These are phyloP conservation scores for Annona squamosa DNA, from an alignment of 164 flowering plant species.

Conservation along the genomic window DNA sequence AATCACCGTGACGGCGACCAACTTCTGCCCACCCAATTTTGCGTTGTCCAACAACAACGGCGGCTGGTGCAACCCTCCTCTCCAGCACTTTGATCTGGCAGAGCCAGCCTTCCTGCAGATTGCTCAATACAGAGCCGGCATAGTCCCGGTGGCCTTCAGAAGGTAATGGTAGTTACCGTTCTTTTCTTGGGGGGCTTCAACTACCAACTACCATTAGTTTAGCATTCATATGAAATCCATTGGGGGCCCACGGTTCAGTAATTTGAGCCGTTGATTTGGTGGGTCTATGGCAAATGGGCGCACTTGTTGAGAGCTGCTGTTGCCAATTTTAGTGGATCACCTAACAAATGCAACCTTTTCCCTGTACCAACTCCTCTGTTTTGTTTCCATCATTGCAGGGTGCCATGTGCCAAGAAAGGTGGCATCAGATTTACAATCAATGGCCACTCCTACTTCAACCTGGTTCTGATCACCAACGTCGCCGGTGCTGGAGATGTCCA, in stretches of 20 bases:
- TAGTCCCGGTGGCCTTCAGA: constrained; percentile 36
- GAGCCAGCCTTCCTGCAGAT: constrained; percentile 43
- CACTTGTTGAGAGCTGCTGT: too few species aligned
- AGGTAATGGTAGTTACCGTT: constrained; percentile 18
- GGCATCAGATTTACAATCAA: constrained; percentile 45
- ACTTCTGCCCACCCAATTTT: constrained; percentile 40
- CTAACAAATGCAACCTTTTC: too few species aligned
- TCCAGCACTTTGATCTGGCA: constrained; percentile 39
- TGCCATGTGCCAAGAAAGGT: constrained; percentile 41
- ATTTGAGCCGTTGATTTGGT: not conserved
- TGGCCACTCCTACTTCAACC: constrained; percentile 44
- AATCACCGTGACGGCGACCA: constrained; percentile 35
- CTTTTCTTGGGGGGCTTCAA: not conserved
- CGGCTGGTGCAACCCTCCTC: constrained; percentile 53
- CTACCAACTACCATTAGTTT: not conserved
- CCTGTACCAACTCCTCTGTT: too few species aligned
- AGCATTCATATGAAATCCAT: not conserved
- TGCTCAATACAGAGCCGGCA: constrained; percentile 37
- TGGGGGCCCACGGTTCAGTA: not conserved
- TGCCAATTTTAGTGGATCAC: too few species aligned
- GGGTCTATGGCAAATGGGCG: not conserved
- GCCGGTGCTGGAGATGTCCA: constrained; percentile 47
- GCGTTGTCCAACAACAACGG: constrained; percentile 35
- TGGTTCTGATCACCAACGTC: constrained; percentile 42
- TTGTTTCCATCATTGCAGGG: constrained; percentile 18